Evolutionary conservation across 345 rosid genomes (phyloP).

Genomic region (Mallotus nudiflorus): DNA sequence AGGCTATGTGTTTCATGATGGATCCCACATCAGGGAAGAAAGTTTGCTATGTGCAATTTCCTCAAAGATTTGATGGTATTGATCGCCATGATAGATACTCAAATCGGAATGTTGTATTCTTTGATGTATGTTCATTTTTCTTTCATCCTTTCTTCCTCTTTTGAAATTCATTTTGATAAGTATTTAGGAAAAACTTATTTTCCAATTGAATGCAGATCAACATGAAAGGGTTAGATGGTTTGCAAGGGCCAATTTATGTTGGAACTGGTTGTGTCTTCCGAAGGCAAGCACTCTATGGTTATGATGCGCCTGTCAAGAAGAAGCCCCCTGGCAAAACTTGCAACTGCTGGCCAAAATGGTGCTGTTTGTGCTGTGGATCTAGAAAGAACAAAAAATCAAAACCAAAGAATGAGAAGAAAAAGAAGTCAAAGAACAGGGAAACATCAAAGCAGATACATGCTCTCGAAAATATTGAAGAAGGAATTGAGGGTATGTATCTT

Average conservation of each 20-base stretch:
- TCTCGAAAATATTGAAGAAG: conserved; percentile 78
- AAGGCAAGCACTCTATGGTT: conserved; percentile 91
- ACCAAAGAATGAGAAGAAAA: conserved; percentile 53
- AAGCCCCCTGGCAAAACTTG: conserved; percentile 86
- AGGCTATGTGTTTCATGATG: conserved; percentile 99
- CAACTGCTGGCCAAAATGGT: conserved; percentile 98
- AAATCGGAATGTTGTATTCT: conserved; percentile 89
- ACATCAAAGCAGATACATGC: conserved; percentile 92
- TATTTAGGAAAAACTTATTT: conserved; percentile 14
- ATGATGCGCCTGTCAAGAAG: conserved; percentile 89
- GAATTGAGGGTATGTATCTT: conserved; percentile 52
- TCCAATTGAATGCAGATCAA: conserved; percentile 59
- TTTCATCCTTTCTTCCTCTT: conserved; percentile 1
- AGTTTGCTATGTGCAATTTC: conserved; percentile 97
- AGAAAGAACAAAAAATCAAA: conserved; percentile 74
- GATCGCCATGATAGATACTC: conserved; percentile 97
- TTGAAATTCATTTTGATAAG: not conserved
- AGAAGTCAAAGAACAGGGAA: conserved; percentile 69
- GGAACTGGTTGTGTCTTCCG: conserved; percentile 98
- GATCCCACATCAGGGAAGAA: conserved; percentile 88
- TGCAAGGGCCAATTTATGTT: conserved; percentile 96
- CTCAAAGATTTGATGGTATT: conserved; percentile 98
- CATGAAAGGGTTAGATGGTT: conserved; percentile 98
- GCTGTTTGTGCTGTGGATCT: conserved; percentile 66
- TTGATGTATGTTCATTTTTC: conserved; percentile 64